A percentile compares a stretch with the other conserved stretches of the same genome.
Conservation (phyloP, 768 basidiomycete genomes). For the Leccinum boreale region DNA sequence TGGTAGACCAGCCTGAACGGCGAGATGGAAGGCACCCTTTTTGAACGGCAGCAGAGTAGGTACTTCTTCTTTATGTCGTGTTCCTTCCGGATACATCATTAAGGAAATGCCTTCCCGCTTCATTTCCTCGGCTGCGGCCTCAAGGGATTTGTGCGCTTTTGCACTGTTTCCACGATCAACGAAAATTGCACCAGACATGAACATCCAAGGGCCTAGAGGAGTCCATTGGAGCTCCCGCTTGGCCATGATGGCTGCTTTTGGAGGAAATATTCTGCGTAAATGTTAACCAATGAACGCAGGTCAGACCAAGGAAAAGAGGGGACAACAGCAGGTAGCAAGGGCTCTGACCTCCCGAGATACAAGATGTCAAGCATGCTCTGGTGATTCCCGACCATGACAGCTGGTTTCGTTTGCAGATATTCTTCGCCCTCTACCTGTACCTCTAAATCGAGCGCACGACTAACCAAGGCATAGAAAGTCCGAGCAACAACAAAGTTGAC, state of each 20-base stretch:
- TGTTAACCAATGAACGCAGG: slow-evolving; percentile 1
- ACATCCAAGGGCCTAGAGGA: slow-evolving; percentile 92
- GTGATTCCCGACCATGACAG: slow-evolving; percentile 83
- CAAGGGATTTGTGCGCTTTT: slow-evolving; percentile 71
- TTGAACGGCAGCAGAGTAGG: slow-evolving; percentile 84
- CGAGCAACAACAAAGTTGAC: slow-evolving; percentile 82
- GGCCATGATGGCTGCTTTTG: slow-evolving; percentile 82
- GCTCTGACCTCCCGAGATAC: slow-evolving; percentile 68
- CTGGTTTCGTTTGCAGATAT: slow-evolving; percentile 66
- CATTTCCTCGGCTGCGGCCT: slow-evolving; percentile 76
- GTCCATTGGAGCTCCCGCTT: slow-evolving; percentile 86
- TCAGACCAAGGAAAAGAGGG: slow-evolving; percentile 4
- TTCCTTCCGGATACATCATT: slow-evolving; percentile 98
- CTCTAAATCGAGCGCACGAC: slow-evolving; percentile 59
- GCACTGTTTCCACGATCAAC: slow-evolving; percentile 81
- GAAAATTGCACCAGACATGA: slow-evolving; percentile 85
- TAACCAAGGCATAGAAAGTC: slow-evolving; percentile 71
- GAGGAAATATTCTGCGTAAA: slow-evolving; percentile 71
- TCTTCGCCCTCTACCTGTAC: slow-evolving; percentile 87
- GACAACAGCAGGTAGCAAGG: slow-evolving; percentile 13
- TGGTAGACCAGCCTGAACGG: slow-evolving; percentile 85
- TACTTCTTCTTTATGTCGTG: slow-evolving; percentile 65
- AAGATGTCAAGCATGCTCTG: slow-evolving; percentile 92
- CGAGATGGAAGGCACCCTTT: slow-evolving; percentile 97
- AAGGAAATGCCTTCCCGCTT: slow-evolving; percentile 66